Evolutionary conservation across 768 basidiomycete species (phyloP), one percentile per base, ranked within the genome.

Genomic region (Dacryopinax spathularia): DNA sequence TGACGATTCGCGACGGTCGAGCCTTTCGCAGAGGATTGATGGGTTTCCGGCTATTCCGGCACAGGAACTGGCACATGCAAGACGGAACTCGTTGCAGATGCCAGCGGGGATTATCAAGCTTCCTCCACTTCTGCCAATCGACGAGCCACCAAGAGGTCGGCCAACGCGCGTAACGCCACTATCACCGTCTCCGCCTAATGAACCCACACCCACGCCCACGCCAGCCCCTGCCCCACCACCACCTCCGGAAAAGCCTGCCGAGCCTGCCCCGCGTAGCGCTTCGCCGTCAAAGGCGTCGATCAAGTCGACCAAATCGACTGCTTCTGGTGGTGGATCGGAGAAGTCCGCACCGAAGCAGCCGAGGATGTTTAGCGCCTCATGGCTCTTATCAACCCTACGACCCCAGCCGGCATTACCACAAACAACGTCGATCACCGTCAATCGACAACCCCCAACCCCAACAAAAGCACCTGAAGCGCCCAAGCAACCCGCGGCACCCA

Each of bases 201-300:
- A 34, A 22, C n/a, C 34, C 22, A 10, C 31, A 33, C 5, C 20
- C 15, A 15, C 37, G 18, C 61, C 61, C 29, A 31, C 20, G 33
- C 59, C 25, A 27, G 29, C 29, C 22, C 25, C 64, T 18, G 22
- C 64, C 34, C 22, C 59, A 18, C 16, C 60, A 22, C 29, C 34
- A 18, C 31, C 61, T 18, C 31, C 48, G 36, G 48, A 56, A 18
- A 13, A 15, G 18, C 25, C 48, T 25, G 25, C 48, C 7, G 5
- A 10, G 48, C n/a, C 22, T 10, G 22, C 7, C 10, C 3, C 15
- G 20, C 48, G 25, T 29, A 84, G 82, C 70, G 79, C 77, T 6
- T 87, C 85, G 0, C 85, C 85, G 10, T 88, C 86, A 4, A 83
- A 84, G 60, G 79, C 80, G 0, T 90, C 89, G 6, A 75, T 87